phyloP scores from a whole-genome alignment of 768 basidiomycete species.

The Termitomyces sp. region DNA sequence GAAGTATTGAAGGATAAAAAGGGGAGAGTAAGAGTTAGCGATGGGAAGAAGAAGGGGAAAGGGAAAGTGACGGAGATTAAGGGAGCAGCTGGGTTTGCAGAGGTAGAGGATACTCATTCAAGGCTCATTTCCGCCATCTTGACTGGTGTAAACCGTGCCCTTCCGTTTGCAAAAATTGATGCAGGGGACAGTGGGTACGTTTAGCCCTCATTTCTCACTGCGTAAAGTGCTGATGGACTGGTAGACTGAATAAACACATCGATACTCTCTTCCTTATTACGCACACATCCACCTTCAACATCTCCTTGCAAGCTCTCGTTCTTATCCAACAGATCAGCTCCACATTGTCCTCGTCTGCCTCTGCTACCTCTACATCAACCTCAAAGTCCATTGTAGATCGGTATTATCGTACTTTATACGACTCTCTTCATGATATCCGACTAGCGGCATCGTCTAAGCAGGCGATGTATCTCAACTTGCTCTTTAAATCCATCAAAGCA shows the following conservation, averaged over 20 bases:
- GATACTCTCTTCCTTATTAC: constrained; percentile 93
- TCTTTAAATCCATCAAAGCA: constrained; percentile 86
- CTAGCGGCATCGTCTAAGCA: constrained; percentile 85
- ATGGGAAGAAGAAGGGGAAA: constrained; percentile 33
- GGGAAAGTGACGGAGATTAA: constrained; percentile 30
- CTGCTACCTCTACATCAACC: constrained; percentile 34
- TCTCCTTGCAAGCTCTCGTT: constrained; percentile 86
- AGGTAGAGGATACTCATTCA: constrained; percentile 76
- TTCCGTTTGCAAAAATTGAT: constrained; percentile 87
- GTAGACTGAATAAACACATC: constrained; percentile 79
- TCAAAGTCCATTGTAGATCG: constrained; percentile 53
- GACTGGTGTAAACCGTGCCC: constrained; percentile 90
- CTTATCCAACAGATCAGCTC: constrained; percentile 81
- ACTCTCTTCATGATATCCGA: constrained; percentile 81
- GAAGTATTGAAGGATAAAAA: constrained; percentile 26
- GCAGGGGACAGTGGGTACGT: constrained; percentile 60
- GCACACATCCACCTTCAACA: constrained; percentile 95
- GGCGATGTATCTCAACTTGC: constrained; percentile 92
- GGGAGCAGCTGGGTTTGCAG: constrained; percentile 63
- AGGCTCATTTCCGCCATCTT: constrained; percentile 85
- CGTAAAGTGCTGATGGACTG: neutral
- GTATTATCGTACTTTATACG: constrained; percentile 83
- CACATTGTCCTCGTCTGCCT: constrained; percentile 37
- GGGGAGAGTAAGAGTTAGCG: constrained; percentile 17
- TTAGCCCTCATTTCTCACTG: neutral